Percentiles rank a stretch among this genome's conserved stretches.
Conservation (phyloP, 257 asterid genomes). For the Penstemon davidsonii region DNA sequence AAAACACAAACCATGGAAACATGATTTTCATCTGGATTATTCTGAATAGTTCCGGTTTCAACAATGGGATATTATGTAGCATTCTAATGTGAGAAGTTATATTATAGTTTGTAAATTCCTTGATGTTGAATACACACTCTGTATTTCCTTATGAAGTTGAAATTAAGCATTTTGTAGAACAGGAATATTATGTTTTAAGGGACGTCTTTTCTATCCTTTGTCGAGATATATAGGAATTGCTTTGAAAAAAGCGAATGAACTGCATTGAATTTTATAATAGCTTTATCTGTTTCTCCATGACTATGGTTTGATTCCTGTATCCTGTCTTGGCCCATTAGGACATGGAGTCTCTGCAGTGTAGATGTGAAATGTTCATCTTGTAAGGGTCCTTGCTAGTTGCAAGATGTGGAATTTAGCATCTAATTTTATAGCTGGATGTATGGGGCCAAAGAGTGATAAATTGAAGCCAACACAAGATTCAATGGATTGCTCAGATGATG, state of each 20-base stretch:
- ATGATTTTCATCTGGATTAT: slow-evolving; percentile 3
- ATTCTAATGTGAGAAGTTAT: slow-evolving; percentile 8
- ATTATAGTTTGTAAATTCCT: not conserved
- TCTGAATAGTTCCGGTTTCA: slow-evolving; percentile 2
- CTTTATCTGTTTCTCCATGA: not conserved
- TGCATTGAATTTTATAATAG: not conserved
- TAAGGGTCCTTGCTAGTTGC: slow-evolving; percentile 27
- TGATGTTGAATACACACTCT: too few species aligned
- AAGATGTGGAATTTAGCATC: slow-evolving; percentile 83
- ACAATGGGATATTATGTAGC: slow-evolving; percentile 3
- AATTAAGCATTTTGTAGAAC: not conserved
- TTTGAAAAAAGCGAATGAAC: slow-evolving; percentile 1
- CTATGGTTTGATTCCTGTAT: slow-evolving; percentile 2
- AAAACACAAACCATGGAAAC: not conserved
- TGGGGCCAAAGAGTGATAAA: slow-evolving; percentile 42
- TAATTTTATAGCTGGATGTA: slow-evolving; percentile 62
- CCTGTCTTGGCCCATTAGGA: slow-evolving; percentile 22
- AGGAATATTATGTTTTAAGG: not conserved
- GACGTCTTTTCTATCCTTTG: slow-evolving; percentile 1
- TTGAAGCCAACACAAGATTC: slow-evolving; percentile 49
- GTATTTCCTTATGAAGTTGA: not conserved
- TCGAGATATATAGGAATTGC: slow-evolving; percentile 7
- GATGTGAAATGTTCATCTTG: slow-evolving; percentile 28
- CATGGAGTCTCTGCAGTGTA: slow-evolving; percentile 21
- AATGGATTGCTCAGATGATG: slow-evolving; percentile 74